These are phyloP conservation scores for Solanum lycopersicoides DNA, from an alignment of 257 asterid genomes.

Conservation along the genomic window DNA sequence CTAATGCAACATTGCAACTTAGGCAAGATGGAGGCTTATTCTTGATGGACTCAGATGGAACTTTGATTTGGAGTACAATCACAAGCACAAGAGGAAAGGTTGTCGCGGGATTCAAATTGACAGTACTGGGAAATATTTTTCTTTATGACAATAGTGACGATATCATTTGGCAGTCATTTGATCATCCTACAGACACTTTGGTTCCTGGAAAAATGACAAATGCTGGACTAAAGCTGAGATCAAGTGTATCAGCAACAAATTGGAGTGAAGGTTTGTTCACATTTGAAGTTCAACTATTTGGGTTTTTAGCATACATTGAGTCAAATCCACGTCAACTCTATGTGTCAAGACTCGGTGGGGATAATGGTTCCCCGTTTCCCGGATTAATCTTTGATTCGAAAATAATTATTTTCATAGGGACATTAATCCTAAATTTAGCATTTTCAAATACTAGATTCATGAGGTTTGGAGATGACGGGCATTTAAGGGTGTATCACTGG, in stretches of 20 bases:
- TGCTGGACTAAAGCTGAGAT: not conserved
- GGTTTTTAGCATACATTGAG: not conserved
- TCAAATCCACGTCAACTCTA: not conserved
- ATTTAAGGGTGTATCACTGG: not conserved
- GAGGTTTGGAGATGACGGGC: constrained; percentile 2
- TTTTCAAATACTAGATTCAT: not conserved
- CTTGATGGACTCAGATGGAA: not conserved
- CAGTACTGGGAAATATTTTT: not conserved
- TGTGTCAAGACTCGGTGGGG: not conserved
- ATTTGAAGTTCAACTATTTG: too few relatives aligned
- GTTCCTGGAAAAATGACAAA: not conserved
- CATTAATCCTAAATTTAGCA: too few relatives aligned
- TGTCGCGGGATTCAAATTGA: not conserved
- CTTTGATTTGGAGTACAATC: not conserved
- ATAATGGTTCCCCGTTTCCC: too few relatives aligned
- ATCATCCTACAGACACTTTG: not conserved
- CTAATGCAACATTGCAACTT: not conserved
- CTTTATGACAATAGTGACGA: not conserved
- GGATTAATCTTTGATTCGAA: too few relatives aligned
- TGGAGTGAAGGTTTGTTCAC: not conserved
- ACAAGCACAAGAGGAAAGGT: not conserved
- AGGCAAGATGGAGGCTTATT: not conserved
- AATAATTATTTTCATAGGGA: too few relatives aligned
- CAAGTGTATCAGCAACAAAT: not conserved
- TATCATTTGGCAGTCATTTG: not conserved